Evolutionary conservation across 208 protist genomes (phyloP).

Genomic region (Crithidia bombi): DNA sequence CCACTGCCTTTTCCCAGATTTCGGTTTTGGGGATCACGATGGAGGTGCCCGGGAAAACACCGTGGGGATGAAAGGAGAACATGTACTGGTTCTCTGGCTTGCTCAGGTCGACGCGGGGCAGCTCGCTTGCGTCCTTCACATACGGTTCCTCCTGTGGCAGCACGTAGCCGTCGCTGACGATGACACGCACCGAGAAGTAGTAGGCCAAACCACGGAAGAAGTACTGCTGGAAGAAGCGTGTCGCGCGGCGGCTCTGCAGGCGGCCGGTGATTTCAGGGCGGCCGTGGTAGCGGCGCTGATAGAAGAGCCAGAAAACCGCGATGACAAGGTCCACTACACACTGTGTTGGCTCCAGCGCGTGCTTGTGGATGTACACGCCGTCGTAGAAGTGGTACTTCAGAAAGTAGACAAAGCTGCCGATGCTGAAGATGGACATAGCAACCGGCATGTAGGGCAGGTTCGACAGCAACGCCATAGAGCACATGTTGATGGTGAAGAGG

Average conservation of each 20-base stretch:
- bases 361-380: conserved; percentile 40
- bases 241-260: conserved; percentile 35
- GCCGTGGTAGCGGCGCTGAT: conserved; percentile 59
- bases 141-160: conserved; percentile 30
- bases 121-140: conserved; percentile 7
- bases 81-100: conserved; percentile 71
- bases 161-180: conserved; percentile 35
- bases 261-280: conserved; percentile 65
- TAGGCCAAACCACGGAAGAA: conserved; percentile 60
- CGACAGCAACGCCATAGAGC: conserved; percentile 65
- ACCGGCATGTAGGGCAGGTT: conserved; percentile 66
- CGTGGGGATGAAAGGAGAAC: conserved; percentile 86
- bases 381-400: conserved; percentile 70
- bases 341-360: conserved; percentile 41
- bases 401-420: conserved; percentile 51
- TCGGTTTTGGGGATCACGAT: conserved; percentile 58
- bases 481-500: conserved; percentile 68
- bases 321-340: conserved; percentile 48
- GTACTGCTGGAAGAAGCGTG: conserved; percentile 53
- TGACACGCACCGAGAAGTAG: conserved; percentile 66
- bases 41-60: conserved; percentile 83
- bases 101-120: conserved; percentile 44
- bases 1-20: conserved; percentile 63
- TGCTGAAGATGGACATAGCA: conserved; percentile 53
- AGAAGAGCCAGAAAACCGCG: conserved; percentile 71